These are phyloP conservation scores for Azolla pinnata DNA, from an alignment of 75 land plant genomes.

Conservation along the genomic window DNA sequence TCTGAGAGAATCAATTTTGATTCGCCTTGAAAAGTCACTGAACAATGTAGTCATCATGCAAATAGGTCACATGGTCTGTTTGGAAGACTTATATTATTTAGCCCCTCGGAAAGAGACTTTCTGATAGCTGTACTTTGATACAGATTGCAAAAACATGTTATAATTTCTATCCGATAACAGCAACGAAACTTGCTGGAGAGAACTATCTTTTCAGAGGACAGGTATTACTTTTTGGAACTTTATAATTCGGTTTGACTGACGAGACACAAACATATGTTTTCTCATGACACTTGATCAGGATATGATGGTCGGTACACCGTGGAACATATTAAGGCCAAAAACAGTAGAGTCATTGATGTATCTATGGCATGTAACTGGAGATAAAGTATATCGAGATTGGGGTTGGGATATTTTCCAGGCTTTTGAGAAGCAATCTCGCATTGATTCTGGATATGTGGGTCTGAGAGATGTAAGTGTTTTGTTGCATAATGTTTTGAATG, in stretches of 20 bases:
- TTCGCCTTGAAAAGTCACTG: no score
- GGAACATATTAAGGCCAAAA: slow-evolving; percentile 95
- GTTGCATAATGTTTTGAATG: no score
- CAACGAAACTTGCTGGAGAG: slow-evolving; percentile 95
- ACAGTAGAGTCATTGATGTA: slow-evolving; percentile 96
- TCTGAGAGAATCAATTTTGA: no score
- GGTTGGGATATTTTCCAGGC: slow-evolving; percentile 99
- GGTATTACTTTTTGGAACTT: no score
- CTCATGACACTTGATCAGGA: no score
- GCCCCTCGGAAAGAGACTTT: no score
- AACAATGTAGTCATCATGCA: no score
- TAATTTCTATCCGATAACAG: slow-evolving; percentile 82
- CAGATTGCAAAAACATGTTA: slow-evolving; percentile 97
- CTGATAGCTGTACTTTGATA: no score
- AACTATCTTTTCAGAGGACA: slow-evolving; percentile 69
- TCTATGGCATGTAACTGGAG: slow-evolving; percentile 79
- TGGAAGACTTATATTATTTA: no score
- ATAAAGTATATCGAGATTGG: slow-evolving; percentile 88
- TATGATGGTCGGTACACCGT: slow-evolving; percentile 86
- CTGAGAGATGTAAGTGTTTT: slow-evolving; percentile 89
- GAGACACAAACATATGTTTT: no score
- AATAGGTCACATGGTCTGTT: no score
- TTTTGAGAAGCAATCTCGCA: slow-evolving; percentile 80
- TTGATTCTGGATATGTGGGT: slow-evolving; percentile 86
- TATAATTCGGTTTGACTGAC: no score